Base-by-base conservation (phyloP, 257 asterid species). In the Hygrophila difformis region DNA sequence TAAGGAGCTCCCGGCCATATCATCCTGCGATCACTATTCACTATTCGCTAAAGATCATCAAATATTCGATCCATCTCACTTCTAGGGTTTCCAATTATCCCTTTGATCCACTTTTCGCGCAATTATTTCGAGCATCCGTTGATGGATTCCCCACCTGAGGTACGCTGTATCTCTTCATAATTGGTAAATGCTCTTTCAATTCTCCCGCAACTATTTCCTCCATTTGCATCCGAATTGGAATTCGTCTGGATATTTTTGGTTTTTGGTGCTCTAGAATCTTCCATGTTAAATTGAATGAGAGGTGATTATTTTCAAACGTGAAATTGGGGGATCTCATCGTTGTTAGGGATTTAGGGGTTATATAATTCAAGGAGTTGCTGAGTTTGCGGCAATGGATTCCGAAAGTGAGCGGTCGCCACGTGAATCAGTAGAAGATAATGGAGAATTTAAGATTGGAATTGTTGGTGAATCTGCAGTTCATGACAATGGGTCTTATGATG, bases 301-400 rank as follows among this genome's bases (percentile, higher is more conserved):
- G n/a, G n/a, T n/a, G n/a, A n/a, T n/a, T n/a, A n/a, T n/a, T n/a
- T n/a, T n/a, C n/a, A n/a, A n/a, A n/a, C n/a, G n/a, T n/a, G n/a
- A n/a, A n/a, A n/a, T n/a, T n/a, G n/a, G n/a, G n/a, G n/a, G n/a
- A n/a, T n/a, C n/a, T n/a, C n/a, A n/a, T n/a, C n/a, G n/a, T n/a
- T n/a, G n/a, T n/a, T n/a, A n/a, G n/a, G n/a, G n/a, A n/a, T n/a
- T n/a, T n/a, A n/a, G n/a, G n/a, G n/a, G 17, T 22, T 6, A 34
- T 54, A 18, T 41, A n/a, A 29, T 34, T 24, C 26, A 22, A 47
- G 56, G 46, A 16, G 53, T 47, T 15, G 34, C 24, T 49, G 46
- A 51, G 38, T 52, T 31, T 26, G 21, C 42, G 43, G 40, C n/a
- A 8, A 78, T 77, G 93, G 87, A 66, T 60, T 74, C 55, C 61